Base-by-base conservation (phyloP, 805 yeast species). In the Wickerhamomyces bovis region DNA sequence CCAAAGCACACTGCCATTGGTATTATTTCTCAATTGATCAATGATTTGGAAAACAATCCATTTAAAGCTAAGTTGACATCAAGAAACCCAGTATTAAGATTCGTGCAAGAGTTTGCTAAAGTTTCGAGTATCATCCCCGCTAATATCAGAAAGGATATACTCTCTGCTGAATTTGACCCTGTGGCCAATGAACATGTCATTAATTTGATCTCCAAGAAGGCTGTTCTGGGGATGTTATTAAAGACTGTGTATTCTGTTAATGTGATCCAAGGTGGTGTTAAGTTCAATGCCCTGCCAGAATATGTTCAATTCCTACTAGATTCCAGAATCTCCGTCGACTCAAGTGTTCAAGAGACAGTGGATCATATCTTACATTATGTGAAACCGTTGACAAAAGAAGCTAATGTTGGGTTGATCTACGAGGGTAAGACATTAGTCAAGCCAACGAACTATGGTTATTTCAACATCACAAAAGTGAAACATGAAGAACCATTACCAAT, bases 1-100 rank as follows among this genome's bases (percentile, higher is more conserved):
- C 92, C 90, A 3, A 82, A 78, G 42, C 94, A 87, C 58, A 85
- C 94, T 8, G 75, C 84, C 4, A 85, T 88, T 64, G 96, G 94
- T 16, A 74, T 87, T 26, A 68, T 81, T 43, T 70, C 88, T 1
- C 79, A 82, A 50, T 68, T 86, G 44, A 69, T 83, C 13, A 60
- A 68, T 10, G 54, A 61, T 21, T 69, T 86, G 39, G 95, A 88
- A 61, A 63, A 64, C 18, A 73, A 77, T 47, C 81, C 80, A 11
- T 66, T 61, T 43, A 50, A 51, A 22, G 70, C 82, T 1, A 52
- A 65, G 15, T 66, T 86, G 33, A 64, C 77, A 9, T 52, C 64
- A 3, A 66, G 65, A 43, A 88, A 83, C 64, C 96, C 96, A 13
- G 67, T 77, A 44, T 71, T 78, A 55, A 68, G 69, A 20, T 64